These are phyloP conservation scores for Ogataea corticis DNA, from an alignment of 805 yeast genomes.

Conservation along the genomic window DNA sequence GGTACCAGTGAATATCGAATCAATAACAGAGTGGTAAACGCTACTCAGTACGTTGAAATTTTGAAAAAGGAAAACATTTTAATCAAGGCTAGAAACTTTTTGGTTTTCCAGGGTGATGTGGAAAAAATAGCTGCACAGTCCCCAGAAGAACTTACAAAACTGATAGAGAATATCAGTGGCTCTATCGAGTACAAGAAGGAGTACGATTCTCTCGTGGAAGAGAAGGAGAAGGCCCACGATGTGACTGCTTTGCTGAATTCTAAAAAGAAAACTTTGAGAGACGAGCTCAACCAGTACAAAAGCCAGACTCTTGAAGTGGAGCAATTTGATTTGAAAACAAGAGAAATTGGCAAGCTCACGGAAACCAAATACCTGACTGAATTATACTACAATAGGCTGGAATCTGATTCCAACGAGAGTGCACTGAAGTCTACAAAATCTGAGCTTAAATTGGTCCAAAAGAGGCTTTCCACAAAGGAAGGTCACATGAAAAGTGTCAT, in stretches of 20 bases:
- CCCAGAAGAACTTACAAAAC: slow-evolving; percentile 66
- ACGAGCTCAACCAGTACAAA: slow-evolving; percentile 75
- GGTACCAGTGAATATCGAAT: slow-evolving; percentile 73
- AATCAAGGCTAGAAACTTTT: slow-evolving; percentile 85
- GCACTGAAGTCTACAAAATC: slow-evolving; percentile 27
- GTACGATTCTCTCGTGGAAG: slow-evolving; percentile 63
- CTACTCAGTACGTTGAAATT: slow-evolving; percentile 61
- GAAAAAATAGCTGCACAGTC: slow-evolving; percentile 90
- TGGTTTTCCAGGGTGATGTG: slow-evolving; percentile 96
- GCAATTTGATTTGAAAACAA: slow-evolving; percentile 55
- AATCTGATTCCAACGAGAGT: slow-evolving; percentile 35
- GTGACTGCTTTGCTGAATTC: slow-evolving; percentile 63
- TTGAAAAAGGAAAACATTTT: slow-evolving; percentile 78
- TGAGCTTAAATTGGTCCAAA: slow-evolving; percentile 13
- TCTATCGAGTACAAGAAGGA: slow-evolving; percentile 66
- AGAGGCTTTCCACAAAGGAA: slow-evolving; percentile 32
- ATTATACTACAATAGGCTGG: slow-evolving; percentile 58
- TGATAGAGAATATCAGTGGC: slow-evolving; percentile 84
- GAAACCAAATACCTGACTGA: slow-evolving; percentile 58
- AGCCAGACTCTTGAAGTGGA: slow-evolving; percentile 75
- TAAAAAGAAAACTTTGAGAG: slow-evolving; percentile 65
- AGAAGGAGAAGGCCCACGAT: slow-evolving; percentile 65
- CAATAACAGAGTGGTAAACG: slow-evolving; percentile 59
- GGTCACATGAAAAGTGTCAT: slow-evolving; percentile 27
- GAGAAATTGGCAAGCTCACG: slow-evolving; percentile 48